Evolutionary conservation across 2,329 filamentous ascomycete species (phyloP), one percentile per base, ranked within the genome.

Genomic region (Fusarium domesticum): DNA sequence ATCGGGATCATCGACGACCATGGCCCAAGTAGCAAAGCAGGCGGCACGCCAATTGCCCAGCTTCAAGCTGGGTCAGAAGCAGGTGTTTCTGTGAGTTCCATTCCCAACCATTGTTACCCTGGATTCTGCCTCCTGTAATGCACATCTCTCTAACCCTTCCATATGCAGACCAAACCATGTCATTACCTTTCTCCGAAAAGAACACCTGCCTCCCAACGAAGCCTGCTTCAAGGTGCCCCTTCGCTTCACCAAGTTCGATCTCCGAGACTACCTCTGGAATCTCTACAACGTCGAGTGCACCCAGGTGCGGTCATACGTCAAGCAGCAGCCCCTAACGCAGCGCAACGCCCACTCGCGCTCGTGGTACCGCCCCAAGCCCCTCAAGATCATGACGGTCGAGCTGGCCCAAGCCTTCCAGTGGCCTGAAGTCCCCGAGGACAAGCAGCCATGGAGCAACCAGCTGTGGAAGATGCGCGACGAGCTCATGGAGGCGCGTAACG

Each of bases 381-480:
- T 84, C 61, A 98, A 98, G 79, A 87, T 84, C 68, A 98, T 98
- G 93, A 95, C 87, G 33, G 89, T 95, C 35, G 88, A 96, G 75
- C 80, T 98, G 72, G 81, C 78, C 50, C 74, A 84, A 72, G 89
- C 91, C 5, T 98, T 98, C 72, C 82, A 87, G 44, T 97, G 89
- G 86, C 93, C 93, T 1, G 77, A 82, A 53, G 67, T 74, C 54
- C 87, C 89, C 5, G 68, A 74, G 53, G 77, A 85, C 63, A 72
- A 80, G 50, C 65, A 74, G 45, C 69, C 73, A 64, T 90, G 85
- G 84, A 83, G 83, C 65, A 74, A 82, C 54, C 68, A 75, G n/a
- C 69, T 80, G 42, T 80, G 72, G 65, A 71, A 76, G 61, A 71
- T 73, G 57, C 71, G 78, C 19, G 68, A 76, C 45, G 67, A 78